Conservation (phyloP, 495 filamentous ascomycete genomes). For the Arthonia radiata region DNA sequence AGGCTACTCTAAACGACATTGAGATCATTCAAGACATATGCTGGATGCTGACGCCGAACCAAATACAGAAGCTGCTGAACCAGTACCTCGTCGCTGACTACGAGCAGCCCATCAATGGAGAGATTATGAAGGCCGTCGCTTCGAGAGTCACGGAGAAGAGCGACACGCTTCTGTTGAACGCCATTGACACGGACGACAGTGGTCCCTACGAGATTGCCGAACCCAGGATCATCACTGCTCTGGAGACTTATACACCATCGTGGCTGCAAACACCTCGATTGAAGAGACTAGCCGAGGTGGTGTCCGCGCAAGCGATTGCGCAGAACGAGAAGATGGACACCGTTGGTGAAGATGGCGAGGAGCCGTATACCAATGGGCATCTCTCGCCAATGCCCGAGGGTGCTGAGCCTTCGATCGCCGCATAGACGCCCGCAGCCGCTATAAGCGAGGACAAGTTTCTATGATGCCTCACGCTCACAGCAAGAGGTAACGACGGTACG, state of each 20-base stretch:
- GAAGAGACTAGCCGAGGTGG: conserved; percentile 89
- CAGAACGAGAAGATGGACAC: conserved; percentile 79
- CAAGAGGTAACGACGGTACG: no score
- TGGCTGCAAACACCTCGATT: conserved; percentile 93
- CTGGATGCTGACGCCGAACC: conserved; percentile 99
- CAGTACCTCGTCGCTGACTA: conserved; percentile 98
- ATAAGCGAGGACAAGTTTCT: no score
- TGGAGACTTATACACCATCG: conserved; percentile 94
- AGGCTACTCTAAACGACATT: conserved; percentile 95
- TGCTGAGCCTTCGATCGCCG: no score
- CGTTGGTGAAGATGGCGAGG: no score
- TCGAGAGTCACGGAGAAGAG: conserved; percentile 96
- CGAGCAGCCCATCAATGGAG: conserved; percentile 96
- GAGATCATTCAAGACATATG: conserved; percentile 99
- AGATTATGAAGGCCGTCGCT: conserved; percentile 99
- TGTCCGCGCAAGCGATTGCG: conserved; percentile 80
- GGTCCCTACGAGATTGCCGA: conserved; percentile 99
- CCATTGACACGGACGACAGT: conserved; percentile 97
- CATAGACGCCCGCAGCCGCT: no score
- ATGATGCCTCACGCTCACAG: no score
- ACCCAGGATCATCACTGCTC: conserved; percentile 76
- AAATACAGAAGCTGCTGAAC: conserved; percentile 97
- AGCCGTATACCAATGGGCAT: no score
- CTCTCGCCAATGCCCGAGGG: no score
- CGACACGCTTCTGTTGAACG: conserved; percentile 72